Base-by-base conservation (phyloP, 2,329 filamentous ascomycete genomes). In the Penicillium vulpinum region DNA sequence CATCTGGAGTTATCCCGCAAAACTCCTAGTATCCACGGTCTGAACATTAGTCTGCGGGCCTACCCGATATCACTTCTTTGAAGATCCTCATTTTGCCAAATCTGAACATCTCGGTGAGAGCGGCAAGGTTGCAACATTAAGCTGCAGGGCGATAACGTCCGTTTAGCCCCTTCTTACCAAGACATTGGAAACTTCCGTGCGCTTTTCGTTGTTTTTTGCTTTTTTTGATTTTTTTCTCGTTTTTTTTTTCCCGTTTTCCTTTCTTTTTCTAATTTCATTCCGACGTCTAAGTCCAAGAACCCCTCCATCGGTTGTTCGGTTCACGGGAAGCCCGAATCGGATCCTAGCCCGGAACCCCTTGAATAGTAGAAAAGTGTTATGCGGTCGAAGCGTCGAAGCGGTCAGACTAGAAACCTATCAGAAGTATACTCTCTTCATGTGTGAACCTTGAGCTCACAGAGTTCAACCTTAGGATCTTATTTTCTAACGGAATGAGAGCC, bases 401-500 rank as follows among this genome's bases (percentile, higher is more conserved):
- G 39, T 61, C 51, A 44, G 49, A 47, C 28, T 53, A 57, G 38
- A 26, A n/a, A 58, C 39, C 39, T 61, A 38, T 40, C 44, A 54
- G 18, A 41, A 54, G 45, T 54, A 50, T 50, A 29, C 15, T 9
- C 4, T 35, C 11, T 13, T 50, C 21, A 43, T 11, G 22, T 18
- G 5, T 48, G 35, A 54, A 54, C 51, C 28, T 49, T 57, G 45
- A 47, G 52, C 57, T 57, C 31, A 47, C 43, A 64, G 38, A 60
- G 62, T 62, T 65, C 57, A 65, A 56, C 56, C 59, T 46, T 56
- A 56, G 56, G 40, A 63, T 63, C 57, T 59, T 56, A 56, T 52
- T 57, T 38, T 56, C 48, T 38, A 39, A 52, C 46, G 50, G 36
- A 33, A 49, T 38, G 18, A 22, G 22, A 47, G 52, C 10, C 31